phyloP scores from a whole-genome alignment of 768 basidiomycete species.

The Lactarius indigo region DNA sequence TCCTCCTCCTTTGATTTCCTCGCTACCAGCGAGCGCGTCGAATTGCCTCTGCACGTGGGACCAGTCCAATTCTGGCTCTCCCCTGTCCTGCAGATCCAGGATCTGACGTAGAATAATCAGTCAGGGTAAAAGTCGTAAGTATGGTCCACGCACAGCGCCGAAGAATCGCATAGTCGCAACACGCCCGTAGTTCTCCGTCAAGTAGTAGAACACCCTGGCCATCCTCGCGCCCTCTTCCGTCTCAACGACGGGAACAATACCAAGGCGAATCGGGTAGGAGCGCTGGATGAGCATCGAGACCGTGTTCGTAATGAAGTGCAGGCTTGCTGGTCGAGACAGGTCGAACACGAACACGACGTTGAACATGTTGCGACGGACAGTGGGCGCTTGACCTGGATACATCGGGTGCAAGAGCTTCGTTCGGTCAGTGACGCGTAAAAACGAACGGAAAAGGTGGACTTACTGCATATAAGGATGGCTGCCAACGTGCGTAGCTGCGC shows the following conservation, averaged over 20 bases:
- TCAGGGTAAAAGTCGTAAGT: neutral
- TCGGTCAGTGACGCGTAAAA: constrained; percentile 22
- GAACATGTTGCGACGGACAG: constrained; percentile 69
- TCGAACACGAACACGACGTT: constrained; percentile 83
- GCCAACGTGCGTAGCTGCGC: constrained; percentile 50
- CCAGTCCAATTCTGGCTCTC: constrained; percentile 6
- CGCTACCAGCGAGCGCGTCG: constrained; percentile 1
- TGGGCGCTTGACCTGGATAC: constrained; percentile 77
- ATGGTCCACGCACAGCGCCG: neutral
- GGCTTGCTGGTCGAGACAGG: constrained; percentile 55
- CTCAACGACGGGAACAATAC: constrained; percentile 72
- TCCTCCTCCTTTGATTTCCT: constrained; percentile 4
- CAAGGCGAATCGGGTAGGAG: constrained; percentile 77
- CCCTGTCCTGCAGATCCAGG: neutral
- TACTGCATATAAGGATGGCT: constrained; percentile 48
- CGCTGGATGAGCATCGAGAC: constrained; percentile 70
- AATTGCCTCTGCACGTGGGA: constrained; percentile 8
- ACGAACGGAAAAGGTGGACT: neutral
- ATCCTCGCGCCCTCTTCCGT: constrained; percentile 38
- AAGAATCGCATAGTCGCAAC: constrained; percentile 5
- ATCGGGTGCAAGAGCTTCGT: constrained; percentile 68
- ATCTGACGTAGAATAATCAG: constrained; percentile 4
- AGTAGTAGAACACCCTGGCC: constrained; percentile 38
- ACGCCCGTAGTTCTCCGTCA: constrained; percentile 12
- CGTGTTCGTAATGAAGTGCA: constrained; percentile 61